Conservation (phyloP, 129 eudicot species). For the Scalesia atractyloides region DNA sequence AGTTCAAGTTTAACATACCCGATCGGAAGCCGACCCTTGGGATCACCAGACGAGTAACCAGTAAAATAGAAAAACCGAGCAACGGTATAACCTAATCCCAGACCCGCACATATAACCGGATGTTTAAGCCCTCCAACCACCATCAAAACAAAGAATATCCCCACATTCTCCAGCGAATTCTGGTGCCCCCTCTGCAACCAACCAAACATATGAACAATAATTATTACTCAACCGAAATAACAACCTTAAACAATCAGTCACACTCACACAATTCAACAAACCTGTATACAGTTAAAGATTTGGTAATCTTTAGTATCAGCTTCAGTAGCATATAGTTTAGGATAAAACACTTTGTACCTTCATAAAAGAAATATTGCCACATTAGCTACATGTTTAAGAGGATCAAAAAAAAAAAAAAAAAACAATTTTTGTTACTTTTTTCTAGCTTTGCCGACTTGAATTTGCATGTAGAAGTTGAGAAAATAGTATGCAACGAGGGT, state of each 20-base stretch:
- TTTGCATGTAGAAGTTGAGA: constrained; percentile 34
- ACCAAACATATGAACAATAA: not conserved
- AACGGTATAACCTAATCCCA: constrained; percentile 52
- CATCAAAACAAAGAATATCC: constrained; percentile 63
- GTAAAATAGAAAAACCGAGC: constrained; percentile 77
- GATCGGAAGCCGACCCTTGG: constrained; percentile 62
- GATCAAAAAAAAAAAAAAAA: not conserved
- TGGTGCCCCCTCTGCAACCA: constrained; percentile 96
- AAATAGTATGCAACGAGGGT: constrained; percentile 25
- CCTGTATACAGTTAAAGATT: constrained; percentile 95
- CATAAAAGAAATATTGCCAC: not conserved
- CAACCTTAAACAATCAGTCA: not conserved
- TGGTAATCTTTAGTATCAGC: constrained; percentile 88
- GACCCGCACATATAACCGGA: constrained; percentile 51
- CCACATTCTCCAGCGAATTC: constrained; percentile 79
- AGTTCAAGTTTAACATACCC: constrained; percentile 46
- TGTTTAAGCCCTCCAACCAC: constrained; percentile 72
- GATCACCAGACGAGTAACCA: constrained; percentile 79
- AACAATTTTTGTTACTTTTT: constrained; percentile 26
- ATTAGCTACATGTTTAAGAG: not conserved
- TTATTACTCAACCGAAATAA: not conserved
- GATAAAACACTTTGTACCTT: constrained; percentile 78
- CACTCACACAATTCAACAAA: constrained; percentile 13
- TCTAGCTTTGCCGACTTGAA: constrained; percentile 40
- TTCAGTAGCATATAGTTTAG: constrained; percentile 78